Evolutionary conservation across 2,329 filamentous ascomycete species (phyloP).

Genomic region (Diaporthe humulicola): DNA sequence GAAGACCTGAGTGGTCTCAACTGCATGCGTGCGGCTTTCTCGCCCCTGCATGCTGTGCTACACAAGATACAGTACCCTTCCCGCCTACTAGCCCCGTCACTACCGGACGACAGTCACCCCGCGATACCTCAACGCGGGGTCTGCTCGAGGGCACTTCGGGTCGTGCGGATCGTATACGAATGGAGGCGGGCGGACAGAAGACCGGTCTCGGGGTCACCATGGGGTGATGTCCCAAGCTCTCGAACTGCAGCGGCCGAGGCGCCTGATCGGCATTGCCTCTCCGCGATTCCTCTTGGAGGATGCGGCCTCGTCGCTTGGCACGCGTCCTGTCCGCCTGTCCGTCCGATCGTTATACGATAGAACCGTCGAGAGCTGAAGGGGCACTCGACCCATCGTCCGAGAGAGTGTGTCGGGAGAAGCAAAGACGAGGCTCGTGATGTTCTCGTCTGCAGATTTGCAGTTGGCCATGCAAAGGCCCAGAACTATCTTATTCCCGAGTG

Average conservation of each 20-base stretch:
- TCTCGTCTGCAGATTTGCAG: neutral
- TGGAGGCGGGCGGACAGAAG: conserved; percentile 23
- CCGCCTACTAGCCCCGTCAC: neutral
- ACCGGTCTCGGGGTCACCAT: neutral
- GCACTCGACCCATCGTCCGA: neutral
- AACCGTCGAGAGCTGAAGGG: neutral
- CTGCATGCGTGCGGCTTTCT: neutral
- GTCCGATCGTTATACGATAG: neutral
- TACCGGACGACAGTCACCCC: conserved; percentile 22
- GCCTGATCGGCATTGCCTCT: conserved; percentile 20
- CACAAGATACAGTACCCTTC: neutral
- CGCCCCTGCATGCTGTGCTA: conserved; percentile 18
- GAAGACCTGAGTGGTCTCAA: neutral
- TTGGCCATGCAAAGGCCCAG: neutral
- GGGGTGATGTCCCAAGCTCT: conserved; percentile 16
- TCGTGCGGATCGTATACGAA: conserved; percentile 3
- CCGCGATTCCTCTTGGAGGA: conserved; percentile 8
- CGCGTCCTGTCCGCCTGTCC: neutral
- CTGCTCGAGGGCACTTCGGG: neutral
- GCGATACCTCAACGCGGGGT: neutral
- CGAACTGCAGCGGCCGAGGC: conserved; percentile 17
- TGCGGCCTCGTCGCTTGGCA: neutral
- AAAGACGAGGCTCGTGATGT: neutral
- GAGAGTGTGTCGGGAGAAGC: neutral
- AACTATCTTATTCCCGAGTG: conserved; percentile 18